Evolutionary conservation across 1,284 basidiomycete species (phyloP).

Genomic region (Schizophyllum commune): DNA sequence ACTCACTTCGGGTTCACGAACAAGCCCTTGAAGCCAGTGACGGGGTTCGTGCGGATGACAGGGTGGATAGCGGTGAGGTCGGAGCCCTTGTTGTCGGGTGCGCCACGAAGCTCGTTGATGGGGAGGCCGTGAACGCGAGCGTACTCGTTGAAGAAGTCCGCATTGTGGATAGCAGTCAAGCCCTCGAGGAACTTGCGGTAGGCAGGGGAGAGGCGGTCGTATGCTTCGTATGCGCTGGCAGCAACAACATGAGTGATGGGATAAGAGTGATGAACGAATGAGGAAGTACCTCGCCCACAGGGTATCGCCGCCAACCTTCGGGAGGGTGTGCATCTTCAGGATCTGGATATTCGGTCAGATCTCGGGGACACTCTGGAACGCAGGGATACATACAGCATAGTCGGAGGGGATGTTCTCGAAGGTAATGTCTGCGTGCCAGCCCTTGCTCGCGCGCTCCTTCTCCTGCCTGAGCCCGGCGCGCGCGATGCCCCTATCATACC

Average conservation of each 20-base stretch:
- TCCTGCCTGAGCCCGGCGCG: slow-evolving; percentile 21
- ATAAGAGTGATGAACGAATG: slow-evolving; percentile 5
- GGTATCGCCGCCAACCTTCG: slow-evolving; percentile 42
- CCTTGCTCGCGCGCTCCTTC: slow-evolving; percentile 28
- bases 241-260: background rate
- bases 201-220: slow-evolving; percentile 29
- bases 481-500: slow-evolving; percentile 28
- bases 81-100: slow-evolving; percentile 51
- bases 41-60: slow-evolving; percentile 46
- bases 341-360: slow-evolving; percentile 21
- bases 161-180: slow-evolving; percentile 52
- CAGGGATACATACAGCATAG: slow-evolving; percentile 36
- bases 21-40: slow-evolving; percentile 60
- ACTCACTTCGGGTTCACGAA: slow-evolving; percentile 52
- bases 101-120: slow-evolving; percentile 39
- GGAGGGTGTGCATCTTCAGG: slow-evolving; percentile 52
- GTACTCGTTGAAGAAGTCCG: slow-evolving; percentile 38
- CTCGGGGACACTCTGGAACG: background rate
- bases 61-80: slow-evolving; percentile 50
- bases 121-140: slow-evolving; percentile 5
- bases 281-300: slow-evolving; percentile 33
- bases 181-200: slow-evolving; percentile 51
- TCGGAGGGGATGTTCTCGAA: slow-evolving; percentile 65
- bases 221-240: slow-evolving; percentile 12
- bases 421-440: slow-evolving; percentile 61